phyloP scores from a whole-genome alignment of 345 rosid genomes.

The Acer yangbiense region DNA sequence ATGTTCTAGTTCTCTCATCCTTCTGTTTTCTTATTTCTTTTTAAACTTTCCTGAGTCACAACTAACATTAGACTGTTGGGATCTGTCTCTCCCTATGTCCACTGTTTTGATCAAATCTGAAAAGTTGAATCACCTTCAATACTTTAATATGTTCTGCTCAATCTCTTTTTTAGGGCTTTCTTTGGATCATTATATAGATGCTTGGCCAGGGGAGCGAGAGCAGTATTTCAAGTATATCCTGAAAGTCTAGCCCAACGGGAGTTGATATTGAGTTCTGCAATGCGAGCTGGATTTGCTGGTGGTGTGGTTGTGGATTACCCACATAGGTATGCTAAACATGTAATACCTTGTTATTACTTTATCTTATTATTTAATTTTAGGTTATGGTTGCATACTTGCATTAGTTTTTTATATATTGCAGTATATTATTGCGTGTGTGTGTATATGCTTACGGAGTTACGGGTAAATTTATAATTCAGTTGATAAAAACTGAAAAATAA shows the following conservation, averaged over 20 bases:
- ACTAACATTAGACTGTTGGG: neutral
- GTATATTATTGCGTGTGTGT: neutral
- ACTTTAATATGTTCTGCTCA: neutral
- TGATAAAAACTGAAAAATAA: neutral
- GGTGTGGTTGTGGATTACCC: slow-evolving; percentile 93
- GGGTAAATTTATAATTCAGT: neutral
- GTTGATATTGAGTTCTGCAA: slow-evolving; percentile 76
- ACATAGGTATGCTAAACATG: slow-evolving; percentile 59
- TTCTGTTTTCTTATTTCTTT: neutral
- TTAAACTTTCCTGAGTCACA: slow-evolving; percentile 1
- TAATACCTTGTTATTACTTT: neutral
- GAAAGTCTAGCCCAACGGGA: slow-evolving; percentile 82
- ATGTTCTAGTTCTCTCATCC: slow-evolving; percentile 31
- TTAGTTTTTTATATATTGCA: neutral
- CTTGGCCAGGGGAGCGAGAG: slow-evolving; percentile 90
- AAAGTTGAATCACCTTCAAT: neutral
- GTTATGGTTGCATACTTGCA: neutral
- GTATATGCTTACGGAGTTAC: no score
- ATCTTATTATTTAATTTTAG: neutral
- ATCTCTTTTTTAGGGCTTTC: slow-evolving; percentile 58
- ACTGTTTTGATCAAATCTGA: neutral
- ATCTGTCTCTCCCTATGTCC: neutral
- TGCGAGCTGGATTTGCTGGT: slow-evolving; percentile 92
- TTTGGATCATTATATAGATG: slow-evolving; percentile 82
- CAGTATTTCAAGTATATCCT: slow-evolving; percentile 89